Conservation (phyloP, 2,329 filamentous ascomycete genomes). For the Arachnopeziza araneosa region DNA sequence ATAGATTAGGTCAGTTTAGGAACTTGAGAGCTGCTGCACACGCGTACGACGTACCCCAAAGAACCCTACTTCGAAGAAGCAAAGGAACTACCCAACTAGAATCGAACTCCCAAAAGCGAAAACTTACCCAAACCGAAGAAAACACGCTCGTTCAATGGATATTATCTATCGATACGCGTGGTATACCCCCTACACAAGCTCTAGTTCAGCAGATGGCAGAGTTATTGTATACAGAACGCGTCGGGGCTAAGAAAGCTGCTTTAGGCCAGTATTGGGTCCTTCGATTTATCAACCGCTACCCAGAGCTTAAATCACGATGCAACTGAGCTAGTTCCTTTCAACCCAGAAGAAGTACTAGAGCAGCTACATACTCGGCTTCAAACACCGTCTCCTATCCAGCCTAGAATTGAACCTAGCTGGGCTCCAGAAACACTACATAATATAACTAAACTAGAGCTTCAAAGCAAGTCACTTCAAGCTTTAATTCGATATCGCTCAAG, state of each 20-base stretch:
- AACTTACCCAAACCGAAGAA: not conserved
- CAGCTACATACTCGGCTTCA: not conserved
- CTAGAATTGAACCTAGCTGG: not conserved
- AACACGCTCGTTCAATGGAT: conserved; percentile 1
- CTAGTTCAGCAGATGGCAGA: not conserved
- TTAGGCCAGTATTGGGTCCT: not conserved
- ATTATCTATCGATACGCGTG: not conserved
- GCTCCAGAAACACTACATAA: not conserved
- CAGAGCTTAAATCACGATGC: not conserved
- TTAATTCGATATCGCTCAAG: not conserved
- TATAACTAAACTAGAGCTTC: not conserved
- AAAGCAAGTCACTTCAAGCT: not conserved
- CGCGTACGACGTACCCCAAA: not conserved
- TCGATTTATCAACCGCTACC: not conserved
- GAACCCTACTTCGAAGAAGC: not conserved
- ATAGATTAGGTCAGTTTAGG: not conserved
- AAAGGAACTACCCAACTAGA: not conserved
- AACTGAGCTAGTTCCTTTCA: not conserved
- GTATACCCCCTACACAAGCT: not conserved
- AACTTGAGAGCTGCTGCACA: not conserved
- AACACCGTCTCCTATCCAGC: not conserved
- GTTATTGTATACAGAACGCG: not conserved
- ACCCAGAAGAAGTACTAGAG: not conserved
- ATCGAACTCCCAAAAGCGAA: not conserved
- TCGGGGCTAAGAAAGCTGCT: not conserved